phyloP scores from a whole-genome alignment of 371 early-diverging fungal species.

The Actinomortierella ambigua region DNA sequence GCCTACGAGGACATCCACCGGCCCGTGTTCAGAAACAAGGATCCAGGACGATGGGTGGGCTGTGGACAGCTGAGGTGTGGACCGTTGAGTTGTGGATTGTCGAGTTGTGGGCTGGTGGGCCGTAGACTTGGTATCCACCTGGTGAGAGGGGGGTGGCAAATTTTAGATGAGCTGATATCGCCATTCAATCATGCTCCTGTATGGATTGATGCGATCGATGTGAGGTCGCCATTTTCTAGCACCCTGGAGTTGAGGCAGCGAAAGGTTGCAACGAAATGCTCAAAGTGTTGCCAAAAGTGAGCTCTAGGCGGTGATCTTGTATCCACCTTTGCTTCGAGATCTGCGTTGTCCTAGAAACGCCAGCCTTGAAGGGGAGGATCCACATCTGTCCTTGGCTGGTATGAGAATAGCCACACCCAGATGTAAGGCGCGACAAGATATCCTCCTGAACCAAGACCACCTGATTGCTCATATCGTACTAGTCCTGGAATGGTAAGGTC shows the following conservation, averaged over 20 bases:
- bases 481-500: slow-evolving; percentile 23
- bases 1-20: slow-evolving; percentile 5
- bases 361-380: slow-evolving; percentile 22
- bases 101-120: not conserved
- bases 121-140: slow-evolving; percentile 20
- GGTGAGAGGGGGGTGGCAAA: slow-evolving; percentile 19
- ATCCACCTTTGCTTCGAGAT: slow-evolving; percentile 21
- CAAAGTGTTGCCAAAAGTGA: slow-evolving; percentile 38
- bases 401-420: slow-evolving; percentile 33
- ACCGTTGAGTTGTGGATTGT: too few species aligned
- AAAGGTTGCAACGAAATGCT: slow-evolving; percentile 36
- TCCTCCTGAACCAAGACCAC: slow-evolving; percentile 12
- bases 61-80: too few species aligned
- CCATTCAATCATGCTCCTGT: slow-evolving; percentile 36
- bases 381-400: slow-evolving; percentile 11
- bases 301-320: slow-evolving; percentile 24
- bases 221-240: slow-evolving; percentile 18
- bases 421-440: slow-evolving; percentile 40
- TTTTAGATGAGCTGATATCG: slow-evolving; percentile 27
- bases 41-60: too few species aligned
- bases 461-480: slow-evolving; percentile 17
- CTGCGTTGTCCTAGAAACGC: slow-evolving; percentile 26
- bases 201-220: slow-evolving; percentile 23
- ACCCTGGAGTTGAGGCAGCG: slow-evolving; percentile 32
- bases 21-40: slow-evolving; percentile 17